Evolutionary conservation across 257 asterid genomes (phyloP), one percentile per base, ranked within the genome.

Genomic region (Ehretia macrophylla): DNA sequence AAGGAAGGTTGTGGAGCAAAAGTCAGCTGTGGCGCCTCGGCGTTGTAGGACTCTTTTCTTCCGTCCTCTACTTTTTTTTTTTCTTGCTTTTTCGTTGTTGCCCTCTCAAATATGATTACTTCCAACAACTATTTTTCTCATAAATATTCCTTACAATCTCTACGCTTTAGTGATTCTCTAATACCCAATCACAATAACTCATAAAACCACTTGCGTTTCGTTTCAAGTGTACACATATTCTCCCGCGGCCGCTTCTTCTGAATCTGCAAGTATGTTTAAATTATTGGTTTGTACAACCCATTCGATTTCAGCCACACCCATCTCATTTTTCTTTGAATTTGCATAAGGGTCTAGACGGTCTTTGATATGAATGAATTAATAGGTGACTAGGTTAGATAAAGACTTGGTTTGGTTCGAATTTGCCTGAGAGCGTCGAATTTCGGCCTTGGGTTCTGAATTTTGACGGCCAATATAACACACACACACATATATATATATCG

Each of bases 21-120:
- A 23, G 70, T 61, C 81, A 64, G 75, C 50, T 51, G 81, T 69
- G 84, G 81, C 75, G 68, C 70, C 72, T 62, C 71, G 72, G 49
- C 58, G 59, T 49, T 52, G 61, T 73, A 55, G 63, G 17, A 10
- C 52, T 5, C 32, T 11, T 14, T 14, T 11, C 60, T 37, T 23
- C 60, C 56, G 10, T 19, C 63, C 63, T 32, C 65, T 40, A 57
- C 50, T 14, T 59, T 56, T 17, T 48, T 45, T 45, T 48, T 21
- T 47, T 22, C 44, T 11, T 56, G 1, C 14, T 59, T 46, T 47
- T 47, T 56, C 1, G 55, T 44, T 32, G 12, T 51, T 52, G 40
- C 1, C 32, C 32, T 37, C 48, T 57, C 56, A 16, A 55, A 10
- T 14, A 42, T 42, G 47, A 42, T 42, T 42, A 42, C 47, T 42